Evolutionary conservation across 768 basidiomycete species (phyloP).

Genomic region (Lentinula edodes): DNA sequence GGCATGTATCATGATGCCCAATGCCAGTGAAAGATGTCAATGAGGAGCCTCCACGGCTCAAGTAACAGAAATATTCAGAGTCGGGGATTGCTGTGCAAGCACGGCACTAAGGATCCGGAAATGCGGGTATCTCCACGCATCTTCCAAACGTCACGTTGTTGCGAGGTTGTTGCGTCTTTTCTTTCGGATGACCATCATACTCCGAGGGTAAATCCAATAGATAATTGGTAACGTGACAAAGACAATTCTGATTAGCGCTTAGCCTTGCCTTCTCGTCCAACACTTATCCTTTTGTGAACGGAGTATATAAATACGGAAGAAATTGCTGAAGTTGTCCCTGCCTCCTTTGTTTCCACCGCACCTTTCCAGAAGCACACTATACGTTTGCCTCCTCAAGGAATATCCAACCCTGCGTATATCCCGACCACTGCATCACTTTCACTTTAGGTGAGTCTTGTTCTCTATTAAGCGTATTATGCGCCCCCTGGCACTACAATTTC

Average conservation of each 20-base stretch:
- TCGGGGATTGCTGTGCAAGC: no score
- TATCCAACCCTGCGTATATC: not conserved
- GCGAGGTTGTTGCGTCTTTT: not conserved
- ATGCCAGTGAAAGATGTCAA: no score
- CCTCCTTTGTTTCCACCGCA: not conserved
- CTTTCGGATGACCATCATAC: not conserved
- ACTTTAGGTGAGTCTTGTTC: constrained; percentile 1
- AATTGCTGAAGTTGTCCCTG: not conserved
- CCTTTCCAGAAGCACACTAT: not conserved
- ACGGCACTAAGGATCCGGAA: no score
- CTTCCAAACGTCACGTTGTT: not conserved
- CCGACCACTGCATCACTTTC: not conserved
- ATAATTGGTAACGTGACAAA: not conserved
- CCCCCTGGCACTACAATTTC: not conserved
- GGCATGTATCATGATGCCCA: no score
- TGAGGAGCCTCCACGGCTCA: no score
- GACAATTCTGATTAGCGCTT: constrained; percentile 1
- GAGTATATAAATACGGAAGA: not conserved
- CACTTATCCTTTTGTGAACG: not conserved
- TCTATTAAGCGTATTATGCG: not conserved
- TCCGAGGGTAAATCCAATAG: not conserved
- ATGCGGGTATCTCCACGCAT: not conserved
- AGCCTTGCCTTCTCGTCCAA: not conserved
- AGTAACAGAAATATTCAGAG: no score
- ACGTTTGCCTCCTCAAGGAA: not conserved